Evolutionary conservation across 2,329 filamentous ascomycete genomes (phyloP).

Genomic region (Colletotrichum cereale): DNA sequence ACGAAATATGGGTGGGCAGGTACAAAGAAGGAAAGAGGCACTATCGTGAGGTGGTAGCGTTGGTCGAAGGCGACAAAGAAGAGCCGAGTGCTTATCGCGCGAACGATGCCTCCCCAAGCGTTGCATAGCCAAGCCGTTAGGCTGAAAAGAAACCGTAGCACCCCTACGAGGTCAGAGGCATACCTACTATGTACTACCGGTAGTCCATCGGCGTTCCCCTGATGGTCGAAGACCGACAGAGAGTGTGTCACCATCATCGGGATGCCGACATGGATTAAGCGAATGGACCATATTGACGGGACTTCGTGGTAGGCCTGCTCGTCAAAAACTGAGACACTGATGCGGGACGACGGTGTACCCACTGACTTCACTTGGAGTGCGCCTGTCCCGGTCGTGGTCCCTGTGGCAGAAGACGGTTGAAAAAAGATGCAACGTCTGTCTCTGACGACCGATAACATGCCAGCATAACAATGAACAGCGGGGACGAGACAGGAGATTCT

Average conservation of each 20-base stretch:
- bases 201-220: constrained; percentile 11
- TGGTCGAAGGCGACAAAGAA: constrained; percentile 25
- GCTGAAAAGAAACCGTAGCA: constrained; percentile 22
- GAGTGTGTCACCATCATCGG: neutral
- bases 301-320: neutral
- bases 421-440: neutral
- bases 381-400: neutral
- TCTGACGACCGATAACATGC: neutral
- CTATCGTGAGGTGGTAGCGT: constrained; percentile 36
- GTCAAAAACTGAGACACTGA: neutral
- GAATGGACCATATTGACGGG: neutral
- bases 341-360: neutral
- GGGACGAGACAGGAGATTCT: neutral
- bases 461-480: neutral
- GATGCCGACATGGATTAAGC: constrained; percentile 6
- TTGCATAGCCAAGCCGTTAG: constrained; percentile 38
- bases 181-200: neutral
- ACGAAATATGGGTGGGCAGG: constrained; percentile 22
- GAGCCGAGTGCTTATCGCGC: constrained; percentile 29
- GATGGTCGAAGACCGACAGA: neutral
- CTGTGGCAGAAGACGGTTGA: neutral
- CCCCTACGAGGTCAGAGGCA: constrained; percentile 20
- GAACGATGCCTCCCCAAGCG: constrained; percentile 29
- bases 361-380: neutral
- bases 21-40: constrained; percentile 25